Base-by-base conservation (phyloP, 2,329 filamentous ascomycete genomes). In the Colletotrichum limetticola region DNA sequence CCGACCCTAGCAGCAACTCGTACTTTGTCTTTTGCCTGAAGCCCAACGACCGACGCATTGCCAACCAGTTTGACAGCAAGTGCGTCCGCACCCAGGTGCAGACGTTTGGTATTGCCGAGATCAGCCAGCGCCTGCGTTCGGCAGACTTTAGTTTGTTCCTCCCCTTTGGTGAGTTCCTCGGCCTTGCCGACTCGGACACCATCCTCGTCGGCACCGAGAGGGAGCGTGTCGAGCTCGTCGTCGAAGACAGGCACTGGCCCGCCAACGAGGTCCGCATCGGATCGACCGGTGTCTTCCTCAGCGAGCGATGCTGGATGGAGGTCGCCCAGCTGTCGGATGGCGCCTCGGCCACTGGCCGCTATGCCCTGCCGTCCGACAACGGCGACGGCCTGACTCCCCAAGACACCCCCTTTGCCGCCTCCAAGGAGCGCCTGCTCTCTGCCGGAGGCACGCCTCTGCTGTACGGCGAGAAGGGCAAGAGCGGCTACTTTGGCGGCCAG, bases 51-150 rank as follows among this genome's bases (percentile, higher is more conserved):
- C 91, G 97, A 66, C 92, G 97, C 62, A 99, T 99, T 76, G 96
- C 97, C 74, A 99, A 99, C 77, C 97, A 99, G 79, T 99, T 98
- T 78, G 97, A 99, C 82, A 98, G 95, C 89, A 98, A 98, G 83
- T 99, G 97, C 80, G 97, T 99, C 26, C 92, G 97, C 4, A 94
- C 94, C 12, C 97, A 99, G 80, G 90, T 99, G 1, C 96, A 98
- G 80, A 97, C 95, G 0, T 94, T 98, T 77, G 97, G 97, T 37
- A 97, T 99, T 78, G 95, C 95, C 1, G 97, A 99, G 80, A 98
- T 99, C 82, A 98, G 95, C 80, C 95, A 98, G 80, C 90, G 97
- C 24, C 88, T 99, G 52, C 91, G 95, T 62, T 96, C 96, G 68
- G 96, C 96, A 0, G 97, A 99, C 82, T 98, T 98, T 85, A 98